Base-by-base conservation (phyloP, 2,329 filamentous ascomycete species). In the Xylaria sp. region DNA sequence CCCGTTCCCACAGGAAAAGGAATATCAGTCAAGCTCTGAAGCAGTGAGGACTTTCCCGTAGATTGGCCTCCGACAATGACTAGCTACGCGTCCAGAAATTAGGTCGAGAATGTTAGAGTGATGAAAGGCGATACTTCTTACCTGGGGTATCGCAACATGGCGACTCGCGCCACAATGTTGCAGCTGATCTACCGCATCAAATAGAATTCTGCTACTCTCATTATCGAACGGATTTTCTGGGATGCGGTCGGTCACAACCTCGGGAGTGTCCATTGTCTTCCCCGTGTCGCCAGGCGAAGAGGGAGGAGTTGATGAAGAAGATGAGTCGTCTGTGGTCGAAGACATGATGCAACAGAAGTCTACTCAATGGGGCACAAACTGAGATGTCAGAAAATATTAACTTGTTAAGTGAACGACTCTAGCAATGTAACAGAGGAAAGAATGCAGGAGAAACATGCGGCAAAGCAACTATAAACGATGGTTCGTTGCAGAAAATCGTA, bases 41-140 rank as follows among this genome's bases (percentile, higher is more conserved):
- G 80, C 63, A 92, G 89, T 4, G 90, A 92, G 82, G 89, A 91
- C 85, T 93, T 93, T 79, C 91, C 91, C 74, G 90, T 91, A 8
- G 90, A 92, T 78, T 92, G 91, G 76, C 91, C 92, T 73, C 91
- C 91, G 57, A 93, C 90, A 41, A 93, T 91, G 70, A 89, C 90
- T 73, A 93, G 92, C 82, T 93, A 63, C 18, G 18, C 18, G 4
- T 23, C 20, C 15, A 23, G 23, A 25, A 20, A 51, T 23, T 37
- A 23, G 34, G 25, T 52, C 15, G 44, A 37, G 12, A 10, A 51
- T n/a, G n/a, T 25, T 18, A 5, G 8, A 1, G 44, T 8, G 32
- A 20, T 58, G 23, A 41, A 25, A 34, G 28, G 12, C 12, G 13
- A 12, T 3, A 18, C 8, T 4, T 12, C 72, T 60, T 68, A 81